Conservation (phyloP, 768 basidiomycete species). For the Russula emetica region DNA sequence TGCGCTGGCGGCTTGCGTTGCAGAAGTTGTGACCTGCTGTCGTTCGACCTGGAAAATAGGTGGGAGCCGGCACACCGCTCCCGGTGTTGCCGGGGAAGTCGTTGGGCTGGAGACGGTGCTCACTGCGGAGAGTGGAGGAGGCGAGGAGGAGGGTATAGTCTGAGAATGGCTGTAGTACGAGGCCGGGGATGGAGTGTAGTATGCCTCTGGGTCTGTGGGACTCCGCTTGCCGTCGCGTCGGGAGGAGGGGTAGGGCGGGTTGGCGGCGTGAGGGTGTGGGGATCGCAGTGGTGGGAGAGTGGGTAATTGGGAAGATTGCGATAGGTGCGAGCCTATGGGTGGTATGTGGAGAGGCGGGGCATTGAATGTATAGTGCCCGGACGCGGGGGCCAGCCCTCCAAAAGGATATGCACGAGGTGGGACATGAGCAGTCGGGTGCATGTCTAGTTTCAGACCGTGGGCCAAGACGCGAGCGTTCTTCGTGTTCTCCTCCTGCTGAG, state of each 20-base stretch:
- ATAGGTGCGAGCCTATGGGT: constrained; percentile 18
- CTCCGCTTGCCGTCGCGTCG: constrained; percentile 31
- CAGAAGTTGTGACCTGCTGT: constrained; percentile 91
- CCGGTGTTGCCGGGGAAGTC: constrained; percentile 23
- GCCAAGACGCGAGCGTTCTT: constrained; percentile 16
- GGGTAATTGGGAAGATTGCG: constrained; percentile 9
- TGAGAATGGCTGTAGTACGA: constrained; percentile 47
- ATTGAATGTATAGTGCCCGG: constrained; percentile 36
- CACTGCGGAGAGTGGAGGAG: constrained; percentile 22
- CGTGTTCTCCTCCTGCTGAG: constrained; percentile 21
- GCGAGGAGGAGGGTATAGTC: constrained; percentile 25
- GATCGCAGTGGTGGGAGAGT: constrained; percentile 21
- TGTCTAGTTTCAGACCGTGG: constrained; percentile 20
- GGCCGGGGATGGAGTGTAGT: constrained; percentile 48
- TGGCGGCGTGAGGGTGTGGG: constrained; percentile 26
- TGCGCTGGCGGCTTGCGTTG: constrained; percentile 88
- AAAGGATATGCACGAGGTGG: constrained; percentile 23
- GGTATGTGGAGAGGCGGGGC: constrained; percentile 30
- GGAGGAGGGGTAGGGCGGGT: constrained; percentile 24
- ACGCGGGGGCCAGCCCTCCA: constrained; percentile 31
- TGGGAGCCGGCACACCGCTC: constrained; percentile 53
- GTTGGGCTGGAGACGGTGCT: constrained; percentile 26
- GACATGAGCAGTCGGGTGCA: constrained; percentile 24
- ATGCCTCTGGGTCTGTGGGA: constrained; percentile 30
- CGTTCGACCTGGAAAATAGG: constrained; percentile 90